Evolutionary conservation across 164 flowering plant species (phyloP).

Genomic region (Chloranthus sessilifolius): DNA sequence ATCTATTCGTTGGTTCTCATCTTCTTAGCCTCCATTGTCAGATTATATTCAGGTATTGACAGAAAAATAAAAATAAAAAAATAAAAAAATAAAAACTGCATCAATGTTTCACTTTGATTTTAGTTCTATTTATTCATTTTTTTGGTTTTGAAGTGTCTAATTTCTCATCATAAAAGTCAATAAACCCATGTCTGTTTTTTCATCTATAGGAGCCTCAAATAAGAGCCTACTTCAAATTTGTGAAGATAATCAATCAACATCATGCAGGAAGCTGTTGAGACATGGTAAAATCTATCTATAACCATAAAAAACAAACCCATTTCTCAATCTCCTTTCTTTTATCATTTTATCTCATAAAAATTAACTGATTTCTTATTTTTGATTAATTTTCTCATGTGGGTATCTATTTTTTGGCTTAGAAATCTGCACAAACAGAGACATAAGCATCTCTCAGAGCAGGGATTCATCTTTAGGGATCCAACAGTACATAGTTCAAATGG

Average conservation of each 20-base stretch:
- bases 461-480: conserved; percentile 54
- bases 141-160: background rate
- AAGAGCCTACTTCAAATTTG: conserved; percentile 4
- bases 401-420: conserved; percentile 15
- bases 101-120: background rate
- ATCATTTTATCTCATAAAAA: too few species aligned
- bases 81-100: background rate
- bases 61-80: too few species aligned
- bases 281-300: conserved; percentile 19
- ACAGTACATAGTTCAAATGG: conserved; percentile 49
- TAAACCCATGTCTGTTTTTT: background rate
- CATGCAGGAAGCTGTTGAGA: conserved; percentile 26
- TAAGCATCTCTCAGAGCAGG: conserved; percentile 61
- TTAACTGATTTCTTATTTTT: too few species aligned
- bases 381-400: background rate
- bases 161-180: background rate
- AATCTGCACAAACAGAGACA: conserved; percentile 42
- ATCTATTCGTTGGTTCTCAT: background rate
- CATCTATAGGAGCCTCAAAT: conserved; percentile 12
- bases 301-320: background rate
- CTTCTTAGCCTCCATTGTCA: conserved; percentile 10
- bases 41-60: conserved; percentile 18
- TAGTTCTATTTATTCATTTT: background rate
- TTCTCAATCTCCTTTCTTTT: too few species aligned
- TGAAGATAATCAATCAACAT: conserved; percentile 10